Evolutionary conservation across 805 yeast species (phyloP), one percentile per base, ranked within the genome.

Genomic region (Priceomyces haplophilus): DNA sequence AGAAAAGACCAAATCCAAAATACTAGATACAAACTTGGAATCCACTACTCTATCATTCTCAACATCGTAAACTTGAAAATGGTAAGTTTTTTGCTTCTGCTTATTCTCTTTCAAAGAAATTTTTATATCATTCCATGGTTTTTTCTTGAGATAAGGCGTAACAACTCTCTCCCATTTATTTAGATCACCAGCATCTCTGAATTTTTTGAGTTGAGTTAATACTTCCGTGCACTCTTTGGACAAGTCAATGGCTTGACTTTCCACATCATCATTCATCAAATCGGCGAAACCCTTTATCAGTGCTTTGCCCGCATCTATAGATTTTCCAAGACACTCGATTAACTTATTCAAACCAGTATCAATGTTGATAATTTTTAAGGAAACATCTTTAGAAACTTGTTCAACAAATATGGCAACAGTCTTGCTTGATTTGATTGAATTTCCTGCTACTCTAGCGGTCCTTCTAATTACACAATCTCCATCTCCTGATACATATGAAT

Each of bases 31-130:
- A 47, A 86, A 79, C 21, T 61, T 65, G 19, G 75, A 69, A 55
- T 83, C 85, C n/a, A 84, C 78, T 35, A 78, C 75, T 42, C 83
- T 69, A 56, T 87, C 95, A 19, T 69, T 64, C 40, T 83, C 88
- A 7, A 80, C 78, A 49, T 81, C 87, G 49, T 78, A 81, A 4
- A 76, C 73, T 41, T 65, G 60, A 45, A 65, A 72, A n/a, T 55
- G 49, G 37, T 55, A 55, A 11, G 46, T 43, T 23, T 54, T 55
- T 8, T 34, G 20, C 7, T 21, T 20, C n/a, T 24, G 36, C 36
- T 44, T 47, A 20, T 29, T 37, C 21, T 52, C 49, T 18, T 34
- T 44, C 32, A 51, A 47, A 6, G 52, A 46, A 21, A 45, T 46
- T 45, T 44, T 55, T 36, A 48, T 67, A 33, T 43, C 48, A 46